Evolutionary conservation across 192 early-diverging fungal species (phyloP), one percentile per base, ranked within the genome.

Genomic region (Mortierella antarctica): DNA sequence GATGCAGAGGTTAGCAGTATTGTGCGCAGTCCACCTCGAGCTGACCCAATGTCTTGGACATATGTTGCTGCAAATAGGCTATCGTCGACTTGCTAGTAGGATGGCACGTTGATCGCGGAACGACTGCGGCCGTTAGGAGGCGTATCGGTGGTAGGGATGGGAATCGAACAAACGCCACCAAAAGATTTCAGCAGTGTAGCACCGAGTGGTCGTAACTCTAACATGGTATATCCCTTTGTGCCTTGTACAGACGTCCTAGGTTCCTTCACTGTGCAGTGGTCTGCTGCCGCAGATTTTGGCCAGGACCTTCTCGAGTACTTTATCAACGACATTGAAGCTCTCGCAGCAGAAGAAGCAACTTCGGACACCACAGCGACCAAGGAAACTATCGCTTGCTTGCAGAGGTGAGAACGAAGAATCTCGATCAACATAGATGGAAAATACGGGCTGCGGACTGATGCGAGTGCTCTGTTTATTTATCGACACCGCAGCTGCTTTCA

Each of bases 11-110:
- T 52, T 21, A 23, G 20, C 15, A 52, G 1, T 31, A 31, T 31
- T 31, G 31, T 31, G 31, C 31, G 31, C 31, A 31, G 1, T 18
- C 51, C 41, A 4, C 64, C 41, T 46, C 15, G n/a, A 8, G n/a
- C 45, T 42, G 9, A 65, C 20, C 18, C 31, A 31, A n/a, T 2
- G 1, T 46, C 21, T 60, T 13, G 18, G 0, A n/a, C 12, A 42
- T 52, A 7, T 23, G 15, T 65, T 15, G 7, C 40, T 55, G 3
- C 49, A 5, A 17, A 20, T 75, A 89, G 84, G 82, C 80, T 48
- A 83, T 93, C 57, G 73, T 93, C 51, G 89, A 92, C 83, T 73
- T 92, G 23, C 83, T 94, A 17, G 86, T 93, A 23, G 92, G 90
- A 12, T 93, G 93, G 92, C 72, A 87, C 66, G 84, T 92, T 45